These are phyloP conservation scores for Filobasidium wieringae DNA, from an alignment of 768 basidiomycete species.

Conservation along the genomic window DNA sequence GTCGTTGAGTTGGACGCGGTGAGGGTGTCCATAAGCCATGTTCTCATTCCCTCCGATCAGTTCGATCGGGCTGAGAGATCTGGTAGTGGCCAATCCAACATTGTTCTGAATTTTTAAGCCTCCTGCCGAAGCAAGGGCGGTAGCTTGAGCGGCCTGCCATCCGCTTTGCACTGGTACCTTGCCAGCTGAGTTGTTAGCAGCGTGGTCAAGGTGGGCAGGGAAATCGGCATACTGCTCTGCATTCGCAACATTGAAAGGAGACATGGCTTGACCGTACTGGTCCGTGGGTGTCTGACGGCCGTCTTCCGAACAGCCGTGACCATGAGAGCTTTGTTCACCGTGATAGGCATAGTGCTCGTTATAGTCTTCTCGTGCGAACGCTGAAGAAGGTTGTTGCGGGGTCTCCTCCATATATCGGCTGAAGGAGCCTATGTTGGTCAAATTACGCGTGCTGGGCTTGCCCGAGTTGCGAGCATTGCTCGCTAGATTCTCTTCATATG, in stretches of 20 bases:
- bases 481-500: background rate
- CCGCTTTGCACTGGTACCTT: background rate
- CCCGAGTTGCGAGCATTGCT: background rate
- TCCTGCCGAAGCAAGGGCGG: background rate
- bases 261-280: conserved; percentile 6
- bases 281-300: conserved; percentile 2
- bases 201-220: background rate
- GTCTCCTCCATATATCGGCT: background rate
- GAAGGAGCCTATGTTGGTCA: background rate
- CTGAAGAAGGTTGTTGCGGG: background rate
- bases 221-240: conserved; percentile 1
- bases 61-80: background rate
- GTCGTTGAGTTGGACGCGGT: background rate
- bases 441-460: background rate
- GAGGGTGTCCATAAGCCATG: background rate
- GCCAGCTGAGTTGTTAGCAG: background rate
- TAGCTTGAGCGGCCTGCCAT: background rate
- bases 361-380: background rate
- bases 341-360: background rate
- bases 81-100: background rate
- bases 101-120: background rate
- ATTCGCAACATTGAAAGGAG: background rate
- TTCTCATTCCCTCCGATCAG: background rate
- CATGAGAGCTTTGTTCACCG: background rate
- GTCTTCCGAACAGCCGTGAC: background rate